Evolutionary conservation across 768 basidiomycete species (phyloP), one percentile per base, ranked within the genome.

Genomic region (Podaxis carcinomalis): DNA sequence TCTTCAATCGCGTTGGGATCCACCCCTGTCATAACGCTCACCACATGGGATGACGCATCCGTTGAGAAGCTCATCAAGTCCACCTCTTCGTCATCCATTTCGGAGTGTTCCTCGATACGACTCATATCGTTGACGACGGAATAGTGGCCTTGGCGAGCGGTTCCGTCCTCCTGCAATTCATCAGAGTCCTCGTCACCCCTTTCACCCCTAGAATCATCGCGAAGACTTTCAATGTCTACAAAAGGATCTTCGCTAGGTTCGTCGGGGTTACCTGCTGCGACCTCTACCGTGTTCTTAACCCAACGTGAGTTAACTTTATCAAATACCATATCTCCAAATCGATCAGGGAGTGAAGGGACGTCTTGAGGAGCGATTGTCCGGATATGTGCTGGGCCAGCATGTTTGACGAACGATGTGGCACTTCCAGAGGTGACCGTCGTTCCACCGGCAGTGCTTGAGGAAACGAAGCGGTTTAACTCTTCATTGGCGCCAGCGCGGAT

Each of bases 401-500:
- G 90, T 74, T 96, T 96, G 42, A 90, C 85, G 69, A 91, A 94
- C 3, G 93, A 94, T 0, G 85, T 86, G 0, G 86, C 86, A 65
- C 89, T 90, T 42, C 85, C 85, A 3, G 83, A 76, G 10, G 88
- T 90, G 53, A 89, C 70, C 16, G 88, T 90, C 11, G 89, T 90
- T 3, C 90, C 92, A 11, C 85, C 84, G 35, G 85, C 81, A 7
- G 94, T 95, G 67, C 93, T 92, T 13, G 92, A 89, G 5, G 94
- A 95, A 7, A 95, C 92, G 68, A 92, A 93, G 25, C 95, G 89
- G 68, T 90, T 92, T 49, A 95, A 78, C 69, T 95, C 93, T 16
- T 87, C 87, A 63, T 83, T 83, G 14, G 80, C 75, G 2, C 79
- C 75, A 35, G 78, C 70, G 27, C 81, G 84, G 25, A 84, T 63